Conservation (phyloP, 2,329 filamentous ascomycete genomes). For the Fusarium equiseti region DNA sequence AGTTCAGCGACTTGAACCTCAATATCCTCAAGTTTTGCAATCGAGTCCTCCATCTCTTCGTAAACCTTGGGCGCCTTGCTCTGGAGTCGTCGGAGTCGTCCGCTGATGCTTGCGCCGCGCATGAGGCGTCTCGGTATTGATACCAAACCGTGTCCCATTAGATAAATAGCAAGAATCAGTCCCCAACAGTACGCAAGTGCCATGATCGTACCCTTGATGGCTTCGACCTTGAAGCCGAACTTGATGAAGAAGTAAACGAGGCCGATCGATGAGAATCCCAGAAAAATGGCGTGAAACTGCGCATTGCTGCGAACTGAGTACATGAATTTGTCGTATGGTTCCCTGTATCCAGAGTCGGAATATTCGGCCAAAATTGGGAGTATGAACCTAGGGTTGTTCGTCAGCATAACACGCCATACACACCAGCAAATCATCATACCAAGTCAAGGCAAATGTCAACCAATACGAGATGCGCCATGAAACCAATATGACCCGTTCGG, state of each 20-base stretch:
- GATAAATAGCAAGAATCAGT: conserved; percentile 88
- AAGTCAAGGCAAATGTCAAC: conserved; percentile 95
- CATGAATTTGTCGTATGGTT: conserved; percentile 81
- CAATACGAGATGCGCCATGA: conserved; percentile 97
- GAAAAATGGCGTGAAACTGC: conserved; percentile 85
- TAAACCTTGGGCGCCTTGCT: conserved; percentile 82
- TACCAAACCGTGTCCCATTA: conserved; percentile 97
- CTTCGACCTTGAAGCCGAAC: conserved; percentile 68
- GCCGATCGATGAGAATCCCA: conserved; percentile 77
- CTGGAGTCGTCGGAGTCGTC: conserved; percentile 80
- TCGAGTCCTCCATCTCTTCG: conserved; percentile 88
- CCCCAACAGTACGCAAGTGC: conserved; percentile 96
- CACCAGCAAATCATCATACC: conserved; percentile 65
- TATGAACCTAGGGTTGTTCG: conserved; percentile 73
- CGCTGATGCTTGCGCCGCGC: conserved; percentile 81
- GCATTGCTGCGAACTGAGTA: conserved; percentile 91
- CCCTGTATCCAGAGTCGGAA: conserved; percentile 91
- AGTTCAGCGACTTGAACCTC: conserved; percentile 85
- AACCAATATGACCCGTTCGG: conserved; percentile 80
- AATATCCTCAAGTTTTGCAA: conserved; percentile 81
- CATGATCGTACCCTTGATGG: conserved; percentile 88
- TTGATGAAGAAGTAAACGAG: conserved; percentile 87
- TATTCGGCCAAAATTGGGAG: conserved; percentile 95
- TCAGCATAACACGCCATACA: conserved; percentile 27
- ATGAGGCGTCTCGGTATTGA: conserved; percentile 87